Evolutionary conservation across 1,284 basidiomycete genomes (phyloP), one percentile per base, ranked within the genome.

Genomic region (Austroboletus rostrupii): DNA sequence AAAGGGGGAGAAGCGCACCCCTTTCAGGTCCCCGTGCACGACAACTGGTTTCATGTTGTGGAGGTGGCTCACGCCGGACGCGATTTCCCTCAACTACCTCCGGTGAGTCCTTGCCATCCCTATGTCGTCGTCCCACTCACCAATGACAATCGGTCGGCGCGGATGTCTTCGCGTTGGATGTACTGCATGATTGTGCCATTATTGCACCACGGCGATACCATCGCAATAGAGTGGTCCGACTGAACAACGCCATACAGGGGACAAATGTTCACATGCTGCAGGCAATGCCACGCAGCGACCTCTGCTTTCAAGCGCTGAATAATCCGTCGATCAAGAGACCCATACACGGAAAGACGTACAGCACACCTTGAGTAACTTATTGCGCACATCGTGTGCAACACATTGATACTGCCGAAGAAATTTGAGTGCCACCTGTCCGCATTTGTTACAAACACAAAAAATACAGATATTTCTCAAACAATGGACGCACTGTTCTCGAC

Each of bases 151-250:
- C 76, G 68, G 51, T 80, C 69, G 10, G 59, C 71, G 5, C 57
- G 58, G 1, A 70, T 64, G 49, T 75, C 70, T 21, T 50, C 47
- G 9, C 68, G 62, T 50, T 68, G 69, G 45, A 81, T 59, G 57
- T 79, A 81, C 29, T 72, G 63, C 47, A 66, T 70, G 47, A 82
- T 66, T 6, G 75, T 79, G 17, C 80, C 80, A 47, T 82, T 80
- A 43, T 75, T 71, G 56, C 77, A 80, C 78, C 80, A 82, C 8
- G 74, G 74, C 3, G 79, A 81, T 0, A 82, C 79, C 79, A 81
- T 81, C 11, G 75, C 79, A 31, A 81, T 70, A 41, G 76, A 74
- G 26, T 72, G 69, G 23, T 67, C 59, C 3, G 70, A 72, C 57
- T 78, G 76, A 14, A 78, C 59, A 45, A 81, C 72, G 3, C 79